phyloP scores from a whole-genome alignment of 306 rosid species.

The Hippophae tibetana region DNA sequence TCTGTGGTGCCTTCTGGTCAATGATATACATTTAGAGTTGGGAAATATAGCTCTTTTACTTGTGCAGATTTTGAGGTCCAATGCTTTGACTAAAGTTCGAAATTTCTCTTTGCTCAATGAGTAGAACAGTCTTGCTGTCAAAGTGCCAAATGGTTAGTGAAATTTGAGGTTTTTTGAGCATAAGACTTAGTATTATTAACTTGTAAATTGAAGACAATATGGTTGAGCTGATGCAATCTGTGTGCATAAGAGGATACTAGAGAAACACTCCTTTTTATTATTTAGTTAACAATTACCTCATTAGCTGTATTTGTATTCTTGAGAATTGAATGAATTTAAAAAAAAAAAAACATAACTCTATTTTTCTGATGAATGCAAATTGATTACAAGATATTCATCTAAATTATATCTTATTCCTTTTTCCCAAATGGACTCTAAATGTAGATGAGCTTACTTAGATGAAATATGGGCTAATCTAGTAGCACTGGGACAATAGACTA shows the following conservation, averaged over 20 bases:
- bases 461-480: not conserved
- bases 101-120: not conserved
- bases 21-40: conserved; percentile 5
- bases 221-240: conserved; percentile 12
- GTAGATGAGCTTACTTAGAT: not conserved
- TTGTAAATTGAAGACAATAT: conserved; percentile 26
- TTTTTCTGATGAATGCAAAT: conserved; percentile 3
- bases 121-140: conserved; percentile 1
- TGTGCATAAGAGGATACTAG: conserved; percentile 29
- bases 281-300: not conserved
- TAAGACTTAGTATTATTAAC: conserved; percentile 8
- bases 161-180: conserved; percentile 6
- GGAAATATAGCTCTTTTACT: conserved; percentile 7
- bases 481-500: no score
- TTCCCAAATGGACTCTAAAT: not conserved
- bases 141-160: not conserved
- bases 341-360: not conserved
- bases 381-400: not conserved
- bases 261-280: conserved; percentile 12
- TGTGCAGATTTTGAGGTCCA: not conserved
- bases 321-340: not conserved
- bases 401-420: not conserved
- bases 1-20: conserved; percentile 21
- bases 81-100: conserved; percentile 1
- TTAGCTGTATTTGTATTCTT: not conserved